Conservation (phyloP, 129 eudicot species). For the Heracleum sosnowskyi region DNA sequence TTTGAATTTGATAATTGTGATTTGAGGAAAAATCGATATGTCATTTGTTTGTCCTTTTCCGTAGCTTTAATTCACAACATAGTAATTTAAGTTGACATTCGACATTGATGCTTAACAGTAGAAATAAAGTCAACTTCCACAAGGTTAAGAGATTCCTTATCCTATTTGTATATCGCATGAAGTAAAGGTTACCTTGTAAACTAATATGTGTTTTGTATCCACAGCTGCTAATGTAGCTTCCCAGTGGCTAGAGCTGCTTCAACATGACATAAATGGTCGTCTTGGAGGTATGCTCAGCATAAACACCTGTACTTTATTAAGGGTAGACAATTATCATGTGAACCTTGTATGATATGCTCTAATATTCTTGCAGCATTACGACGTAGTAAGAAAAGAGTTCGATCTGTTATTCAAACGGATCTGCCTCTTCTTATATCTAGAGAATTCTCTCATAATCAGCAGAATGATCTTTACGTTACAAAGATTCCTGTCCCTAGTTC, state of each 20-base stretch:
- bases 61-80: not conserved
- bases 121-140: not conserved
- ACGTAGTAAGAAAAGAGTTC: slow-evolving; percentile 81
- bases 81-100: not conserved
- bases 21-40: too few relatives aligned
- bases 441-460: slow-evolving; percentile 50
- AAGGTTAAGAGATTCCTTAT: not conserved
- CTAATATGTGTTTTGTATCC: slow-evolving; percentile 3
- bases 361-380: slow-evolving; percentile 47
- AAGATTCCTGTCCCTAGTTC: slow-evolving; percentile 12
- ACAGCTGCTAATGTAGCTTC: slow-evolving; percentile 88
- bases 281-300: slow-evolving; percentile 49
- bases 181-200: not conserved
- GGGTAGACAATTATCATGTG: not conserved
- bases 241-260: slow-evolving; percentile 84
- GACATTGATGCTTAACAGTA: not conserved
- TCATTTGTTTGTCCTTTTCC: too few relatives aligned
- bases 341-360: not conserved
- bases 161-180: not conserved
- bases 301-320: not conserved
- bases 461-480: slow-evolving; percentile 23
- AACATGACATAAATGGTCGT: slow-evolving; percentile 80
- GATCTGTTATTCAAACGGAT: slow-evolving; percentile 59
- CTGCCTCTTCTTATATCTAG: slow-evolving; percentile 56
- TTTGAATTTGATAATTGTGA: too few relatives aligned